Evolutionary conservation across 1,284 basidiomycete species (phyloP).

Genomic region (Melampsora occidentalis): DNA sequence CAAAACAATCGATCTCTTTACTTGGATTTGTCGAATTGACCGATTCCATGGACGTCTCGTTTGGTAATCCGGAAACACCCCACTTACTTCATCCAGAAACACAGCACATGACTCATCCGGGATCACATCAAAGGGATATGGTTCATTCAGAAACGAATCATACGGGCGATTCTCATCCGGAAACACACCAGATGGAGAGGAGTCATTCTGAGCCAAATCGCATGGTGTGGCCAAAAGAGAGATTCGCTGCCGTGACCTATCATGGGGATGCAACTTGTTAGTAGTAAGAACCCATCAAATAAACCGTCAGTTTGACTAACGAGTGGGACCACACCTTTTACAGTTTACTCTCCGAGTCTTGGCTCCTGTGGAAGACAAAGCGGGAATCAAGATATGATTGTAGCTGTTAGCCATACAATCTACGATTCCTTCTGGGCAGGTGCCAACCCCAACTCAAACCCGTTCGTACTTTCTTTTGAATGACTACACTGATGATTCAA

Average conservation of each 20-base stretch:
- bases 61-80: too few species aligned
- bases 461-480: constrained; percentile 48
- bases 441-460: constrained; percentile 65
- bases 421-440: constrained; percentile 62
- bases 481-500: too few species aligned
- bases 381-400: constrained; percentile 61
- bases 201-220: neutral
- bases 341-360: constrained; percentile 61
- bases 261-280: constrained; percentile 7
- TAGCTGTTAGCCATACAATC: constrained; percentile 62
- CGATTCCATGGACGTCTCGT: too few species aligned
- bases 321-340: neutral
- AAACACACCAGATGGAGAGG: too few species aligned
- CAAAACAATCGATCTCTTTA: too few species aligned
- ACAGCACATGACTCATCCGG: too few species aligned
- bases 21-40: too few species aligned
- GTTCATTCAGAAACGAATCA: too few species aligned
- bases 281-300: neutral
- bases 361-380: constrained; percentile 69
- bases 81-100: too few species aligned
- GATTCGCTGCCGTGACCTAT: neutral
- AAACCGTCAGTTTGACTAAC: neutral
- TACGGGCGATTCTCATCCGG: too few species aligned
- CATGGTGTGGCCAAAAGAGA: neutral
- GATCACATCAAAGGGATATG: too few species aligned